Percentiles rank a stretch among this genome's conserved stretches.
These are phyloP conservation scores for Lactarius psammicola DNA, from an alignment of 768 basidiomycete species.

Conservation along the genomic window DNA sequence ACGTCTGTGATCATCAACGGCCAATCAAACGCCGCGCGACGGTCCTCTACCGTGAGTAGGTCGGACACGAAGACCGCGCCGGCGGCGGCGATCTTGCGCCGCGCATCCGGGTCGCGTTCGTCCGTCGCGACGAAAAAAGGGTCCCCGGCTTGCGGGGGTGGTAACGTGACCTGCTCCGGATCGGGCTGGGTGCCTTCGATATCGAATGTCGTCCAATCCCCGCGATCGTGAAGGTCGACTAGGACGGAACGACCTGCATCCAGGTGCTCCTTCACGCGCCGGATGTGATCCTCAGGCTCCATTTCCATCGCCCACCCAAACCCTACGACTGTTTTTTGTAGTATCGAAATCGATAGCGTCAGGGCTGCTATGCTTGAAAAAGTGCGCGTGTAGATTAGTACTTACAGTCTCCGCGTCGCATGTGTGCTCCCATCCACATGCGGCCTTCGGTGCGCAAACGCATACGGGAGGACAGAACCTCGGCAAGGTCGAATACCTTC, in stretches of 20 bases:
- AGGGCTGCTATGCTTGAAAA: background rate
- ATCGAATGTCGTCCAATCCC: constrained; percentile 8
- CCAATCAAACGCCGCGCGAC: constrained; percentile 41
- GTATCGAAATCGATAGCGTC: constrained; percentile 1
- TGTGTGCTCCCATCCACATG: constrained; percentile 44
- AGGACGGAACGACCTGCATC: constrained; percentile 34
- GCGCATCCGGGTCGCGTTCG: constrained; percentile 39
- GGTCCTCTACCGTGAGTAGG: constrained; percentile 43
- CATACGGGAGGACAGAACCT: constrained; percentile 38
- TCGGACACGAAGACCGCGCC: constrained; percentile 44
- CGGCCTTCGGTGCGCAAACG: constrained; percentile 34
- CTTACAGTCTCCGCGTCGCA: constrained; percentile 47
- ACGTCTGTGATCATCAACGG: constrained; percentile 44
- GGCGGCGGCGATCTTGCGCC: constrained; percentile 36
- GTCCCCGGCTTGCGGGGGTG: constrained; percentile 18
- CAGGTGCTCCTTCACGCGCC: constrained; percentile 35
- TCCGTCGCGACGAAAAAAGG: constrained; percentile 41
- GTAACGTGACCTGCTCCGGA: constrained; percentile 7
- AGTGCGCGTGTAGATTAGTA: background rate
- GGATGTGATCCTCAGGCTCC: constrained; percentile 38
- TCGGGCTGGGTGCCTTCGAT: constrained; percentile 6
- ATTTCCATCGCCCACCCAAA: constrained; percentile 39
- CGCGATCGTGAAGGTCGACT: background rate
- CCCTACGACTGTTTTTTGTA: constrained; percentile 33
- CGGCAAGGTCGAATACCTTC: constrained; percentile 35